Conservation (phyloP, 2,329 filamentous ascomycete species). For the Penicillium oxalicum region DNA sequence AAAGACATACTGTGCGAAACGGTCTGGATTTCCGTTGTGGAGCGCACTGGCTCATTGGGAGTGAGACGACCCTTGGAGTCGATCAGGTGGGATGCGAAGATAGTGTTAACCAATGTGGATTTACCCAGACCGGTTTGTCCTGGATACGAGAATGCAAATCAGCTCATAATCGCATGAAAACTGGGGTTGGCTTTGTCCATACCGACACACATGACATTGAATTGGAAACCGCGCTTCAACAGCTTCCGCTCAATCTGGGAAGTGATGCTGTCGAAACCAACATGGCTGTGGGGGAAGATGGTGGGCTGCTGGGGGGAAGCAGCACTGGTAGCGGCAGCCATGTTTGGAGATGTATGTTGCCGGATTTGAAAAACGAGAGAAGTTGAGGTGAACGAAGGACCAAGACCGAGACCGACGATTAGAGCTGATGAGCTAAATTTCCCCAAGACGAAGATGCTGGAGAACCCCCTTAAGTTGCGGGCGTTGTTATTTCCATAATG, state of each 20-base stretch:
- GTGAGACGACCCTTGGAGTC: constrained; percentile 94
- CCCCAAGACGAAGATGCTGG: constrained; percentile 12
- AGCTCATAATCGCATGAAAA: constrained; percentile 28
- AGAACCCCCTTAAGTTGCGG: constrained; percentile 12
- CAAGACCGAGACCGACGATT: constrained; percentile 4
- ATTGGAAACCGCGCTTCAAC: constrained; percentile 98
- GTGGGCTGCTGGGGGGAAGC: constrained; percentile 40
- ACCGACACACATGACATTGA: constrained; percentile 99
- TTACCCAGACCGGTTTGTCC: constrained; percentile 98
- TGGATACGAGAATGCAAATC: constrained; percentile 37
- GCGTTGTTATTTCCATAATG: constrained; percentile 19
- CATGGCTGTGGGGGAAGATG: constrained; percentile 90
- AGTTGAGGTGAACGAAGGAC: constrained; percentile 14
- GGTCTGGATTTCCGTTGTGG: constrained; percentile 95
- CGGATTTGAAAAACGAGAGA: constrained; percentile 18
- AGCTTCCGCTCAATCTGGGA: constrained; percentile 99
- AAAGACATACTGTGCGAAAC: constrained; percentile 70
- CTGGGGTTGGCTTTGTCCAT: constrained; percentile 41
- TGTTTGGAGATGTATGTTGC: constrained; percentile 34
- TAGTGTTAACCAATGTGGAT: constrained; percentile 99
- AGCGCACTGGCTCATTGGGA: constrained; percentile 87
- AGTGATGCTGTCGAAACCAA: constrained; percentile 99
- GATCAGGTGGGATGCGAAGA: constrained; percentile 98
- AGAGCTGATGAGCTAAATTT: constrained; percentile 1
- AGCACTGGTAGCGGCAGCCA: constrained; percentile 62